Base-by-base conservation (phyloP, 2,329 filamentous ascomycete genomes). In the Hymenoscyphus salicellus region DNA sequence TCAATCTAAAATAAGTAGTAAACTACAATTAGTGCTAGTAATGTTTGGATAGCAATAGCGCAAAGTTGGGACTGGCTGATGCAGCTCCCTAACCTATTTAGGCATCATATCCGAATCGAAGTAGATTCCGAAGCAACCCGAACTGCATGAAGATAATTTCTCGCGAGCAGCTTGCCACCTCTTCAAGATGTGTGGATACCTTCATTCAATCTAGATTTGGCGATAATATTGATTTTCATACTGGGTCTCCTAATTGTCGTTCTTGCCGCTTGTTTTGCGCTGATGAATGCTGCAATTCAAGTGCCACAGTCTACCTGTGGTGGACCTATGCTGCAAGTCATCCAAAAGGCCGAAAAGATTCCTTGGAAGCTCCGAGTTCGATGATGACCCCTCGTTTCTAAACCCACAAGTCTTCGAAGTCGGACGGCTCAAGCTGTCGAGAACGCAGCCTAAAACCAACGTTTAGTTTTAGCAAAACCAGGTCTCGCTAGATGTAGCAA, bases 91-190 rank as follows among this genome's bases (percentile, higher is more conserved):
- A 52, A 52, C 46, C 46, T 52, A 5, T 52, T 23, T 52, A 20
- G 20, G 46, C 46, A 26, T 20, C 8, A 52, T 26, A 26, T 23
- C 46, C 46, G 46, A 52, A 26, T 52, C 46, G 26, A 49, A 26
- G n/a, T 26, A 52, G 46, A 52, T 52, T 52, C 46, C 46, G 46
- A 23, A 52, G 46, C 46, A 26, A 52, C 46, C 46, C 46, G 46
- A 26, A 26, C 46, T 52, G 46, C 46, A 52, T 52, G 43, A 26
- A 52, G 46, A 52, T 52, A 52, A 52, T 52, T 52, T 52, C 20
- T 52, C 23, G 46, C 20, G 23, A 52, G 46, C 46, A 52, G 7
- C 41, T 23, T 23, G 41, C 17, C 41, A 17, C 36, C 36, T 38
- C 36, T 43, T 7, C 41, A n/a, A 46, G n/a, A 46, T 52, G 20